phyloP scores from a whole-genome alignment of 2,329 filamentous ascomycete species.

The Endocalyx cinctus region DNA sequence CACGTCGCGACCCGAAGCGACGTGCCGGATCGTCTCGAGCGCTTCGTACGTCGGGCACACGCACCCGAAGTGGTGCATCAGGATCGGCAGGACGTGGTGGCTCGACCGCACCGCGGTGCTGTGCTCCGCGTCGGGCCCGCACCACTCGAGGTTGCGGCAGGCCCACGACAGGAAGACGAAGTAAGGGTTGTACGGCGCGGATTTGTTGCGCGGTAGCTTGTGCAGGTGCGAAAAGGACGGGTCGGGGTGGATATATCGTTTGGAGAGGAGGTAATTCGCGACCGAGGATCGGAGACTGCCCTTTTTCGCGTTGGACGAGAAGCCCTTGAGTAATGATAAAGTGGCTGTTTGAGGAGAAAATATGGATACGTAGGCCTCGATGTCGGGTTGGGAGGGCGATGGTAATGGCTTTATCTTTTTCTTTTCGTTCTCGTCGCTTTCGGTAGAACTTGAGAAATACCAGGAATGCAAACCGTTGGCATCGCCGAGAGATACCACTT shows the following conservation, averaged over 20 bases:
- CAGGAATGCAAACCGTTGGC: constrained; percentile 44
- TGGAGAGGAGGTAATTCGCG: constrained; percentile 50
- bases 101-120: constrained; percentile 43
- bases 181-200: constrained; percentile 55
- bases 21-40: constrained; percentile 53
- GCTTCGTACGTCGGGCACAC: constrained; percentile 64
- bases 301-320: constrained; percentile 48
- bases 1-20: constrained; percentile 50
- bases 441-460: constrained; percentile 33
- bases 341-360: constrained; percentile 59
- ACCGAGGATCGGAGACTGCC: constrained; percentile 54
- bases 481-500: constrained; percentile 37
- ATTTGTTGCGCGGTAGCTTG: constrained; percentile 28
- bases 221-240: constrained; percentile 34
- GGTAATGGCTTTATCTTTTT: constrained; percentile 20
- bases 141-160: constrained; percentile 60
- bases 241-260: constrained; percentile 51
- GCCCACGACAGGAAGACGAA: constrained; percentile 64
- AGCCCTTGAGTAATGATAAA: constrained; percentile 56
- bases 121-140: constrained; percentile 52
- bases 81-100: constrained; percentile 66
- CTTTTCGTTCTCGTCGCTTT: constrained; percentile 1
- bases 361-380: constrained; percentile 62
- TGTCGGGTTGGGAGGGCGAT: constrained; percentile 52
- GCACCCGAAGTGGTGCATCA: constrained; percentile 79